Conservation (phyloP, 495 filamentous ascomycete genomes). For the Niebla homalea region DNA sequence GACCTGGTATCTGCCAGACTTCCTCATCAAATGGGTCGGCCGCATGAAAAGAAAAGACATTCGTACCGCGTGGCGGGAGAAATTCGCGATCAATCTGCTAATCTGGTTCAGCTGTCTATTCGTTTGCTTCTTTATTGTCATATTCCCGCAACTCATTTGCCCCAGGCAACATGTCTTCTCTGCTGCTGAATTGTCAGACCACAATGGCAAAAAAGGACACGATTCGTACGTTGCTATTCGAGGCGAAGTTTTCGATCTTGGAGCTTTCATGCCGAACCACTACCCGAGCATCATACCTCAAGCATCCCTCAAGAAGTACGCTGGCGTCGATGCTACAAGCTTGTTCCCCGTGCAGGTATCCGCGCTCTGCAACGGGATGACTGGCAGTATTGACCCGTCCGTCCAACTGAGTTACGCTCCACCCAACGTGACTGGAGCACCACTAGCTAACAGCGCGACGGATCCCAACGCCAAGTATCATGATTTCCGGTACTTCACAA, state of each 20-base stretch:
- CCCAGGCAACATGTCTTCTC: conserved; percentile 83
- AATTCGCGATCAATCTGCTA: conserved; percentile 93
- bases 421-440: conserved; percentile 58
- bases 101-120: conserved; percentile 82
- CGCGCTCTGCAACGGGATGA: conserved; percentile 68
- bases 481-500: conserved; percentile 78
- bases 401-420: conserved; percentile 71
- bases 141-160: conserved; percentile 80
- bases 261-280: conserved; percentile 57
- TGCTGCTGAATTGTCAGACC: conserved; percentile 54
- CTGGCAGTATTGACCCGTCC: conserved; percentile 49
- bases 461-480: conserved; percentile 75
- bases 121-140: conserved; percentile 76
- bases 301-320: conserved; percentile 60
- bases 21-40: conserved; percentile 63
- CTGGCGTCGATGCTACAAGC: conserved; percentile 68
- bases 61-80: conserved; percentile 90
- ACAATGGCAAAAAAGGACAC: conserved; percentile 57
- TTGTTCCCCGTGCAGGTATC: conserved; percentile 94
- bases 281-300: conserved; percentile 63
- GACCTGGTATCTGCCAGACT: conserved; percentile 80
- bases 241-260: conserved; percentile 79
- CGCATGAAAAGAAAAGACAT: conserved; percentile 88
- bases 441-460: conserved; percentile 45
- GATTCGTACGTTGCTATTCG: conserved; percentile 66